Evolutionary conservation across 768 basidiomycete species (phyloP).

Genomic region (Leccinum rimulosum): DNA sequence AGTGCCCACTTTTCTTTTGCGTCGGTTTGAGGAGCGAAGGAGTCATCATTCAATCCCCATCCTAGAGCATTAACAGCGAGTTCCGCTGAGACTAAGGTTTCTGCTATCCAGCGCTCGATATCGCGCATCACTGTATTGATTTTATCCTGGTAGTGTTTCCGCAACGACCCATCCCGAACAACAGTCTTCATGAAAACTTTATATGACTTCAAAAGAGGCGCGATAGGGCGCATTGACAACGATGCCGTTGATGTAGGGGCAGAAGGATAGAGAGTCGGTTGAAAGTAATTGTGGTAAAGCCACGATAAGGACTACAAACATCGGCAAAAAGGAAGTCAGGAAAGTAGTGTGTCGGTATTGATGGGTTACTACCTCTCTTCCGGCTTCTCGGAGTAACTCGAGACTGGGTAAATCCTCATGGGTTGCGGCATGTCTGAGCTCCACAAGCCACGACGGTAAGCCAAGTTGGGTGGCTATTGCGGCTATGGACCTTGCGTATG

Average conservation of each 20-base stretch:
- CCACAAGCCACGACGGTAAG: constrained; percentile 86
- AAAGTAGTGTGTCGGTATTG: constrained; percentile 1
- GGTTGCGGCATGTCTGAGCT: constrained; percentile 91
- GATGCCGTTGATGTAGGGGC: constrained; percentile 32
- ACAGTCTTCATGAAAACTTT: constrained; percentile 64
- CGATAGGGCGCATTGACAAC: constrained; percentile 50
- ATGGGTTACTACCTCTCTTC: constrained; percentile 53
- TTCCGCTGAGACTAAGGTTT: constrained; percentile 63
- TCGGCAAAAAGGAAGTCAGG: constrained; percentile 5
- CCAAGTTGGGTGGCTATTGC: constrained; percentile 85
- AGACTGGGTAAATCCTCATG: constrained; percentile 93
- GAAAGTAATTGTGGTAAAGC: constrained; percentile 83
- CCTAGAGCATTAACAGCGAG: constrained; percentile 43
- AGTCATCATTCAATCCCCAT: constrained; percentile 39
- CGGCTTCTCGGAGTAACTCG: constrained; percentile 72
- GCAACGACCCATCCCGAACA: constrained; percentile 63
- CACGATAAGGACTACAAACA: constrained; percentile 68
- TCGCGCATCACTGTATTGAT: constrained; percentile 53
- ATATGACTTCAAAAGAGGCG: constrained; percentile 71
- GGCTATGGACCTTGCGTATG: constrained; percentile 87
- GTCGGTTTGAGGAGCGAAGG: constrained; percentile 40
- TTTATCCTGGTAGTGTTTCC: constrained; percentile 47
- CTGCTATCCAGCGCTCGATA: constrained; percentile 76
- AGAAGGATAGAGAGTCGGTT: constrained; percentile 66
- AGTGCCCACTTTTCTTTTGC: constrained; percentile 64